Conservation (phyloP, 202 grass and related monocot genomes). For the Tripidium arundinaceum region DNA sequence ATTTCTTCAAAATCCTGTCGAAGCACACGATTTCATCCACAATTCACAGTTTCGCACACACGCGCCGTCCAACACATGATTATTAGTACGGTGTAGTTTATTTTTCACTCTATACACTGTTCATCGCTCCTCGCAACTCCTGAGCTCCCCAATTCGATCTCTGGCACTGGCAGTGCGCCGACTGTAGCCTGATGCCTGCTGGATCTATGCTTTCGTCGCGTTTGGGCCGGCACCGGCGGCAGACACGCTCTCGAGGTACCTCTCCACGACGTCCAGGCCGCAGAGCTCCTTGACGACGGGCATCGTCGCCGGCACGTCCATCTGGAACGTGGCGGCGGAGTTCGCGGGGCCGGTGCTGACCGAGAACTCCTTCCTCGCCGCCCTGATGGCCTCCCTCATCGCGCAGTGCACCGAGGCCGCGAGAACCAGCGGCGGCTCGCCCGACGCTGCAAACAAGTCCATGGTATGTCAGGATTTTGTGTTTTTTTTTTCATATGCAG, state of each 20-base stretch:
- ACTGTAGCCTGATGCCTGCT: neutral
- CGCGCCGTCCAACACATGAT: neutral
- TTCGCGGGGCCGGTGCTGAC: neutral
- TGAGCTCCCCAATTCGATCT: too few relatives aligned
- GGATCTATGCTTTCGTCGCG: slow-evolving; percentile 27
- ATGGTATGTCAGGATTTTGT: neutral
- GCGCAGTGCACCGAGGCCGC: slow-evolving; percentile 86
- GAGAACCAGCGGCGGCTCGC: slow-evolving; percentile 82
- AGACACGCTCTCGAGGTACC: slow-evolving; percentile 53
- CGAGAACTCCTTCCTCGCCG: slow-evolving; percentile 53
- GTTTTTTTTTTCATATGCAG: neutral
- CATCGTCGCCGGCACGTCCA: slow-evolving; percentile 89
- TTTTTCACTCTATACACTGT: neutral
- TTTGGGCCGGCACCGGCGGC: neutral
- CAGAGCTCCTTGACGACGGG: slow-evolving; percentile 83
- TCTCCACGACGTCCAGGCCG: slow-evolving; percentile 79
- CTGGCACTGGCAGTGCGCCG: too few relatives aligned
- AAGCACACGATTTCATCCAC: neutral
- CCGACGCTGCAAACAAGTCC: slow-evolving; percentile 58
- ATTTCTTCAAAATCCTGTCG: neutral
- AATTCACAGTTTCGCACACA: too few relatives aligned
- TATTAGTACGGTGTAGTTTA: neutral
- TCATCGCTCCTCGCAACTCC: too few relatives aligned
- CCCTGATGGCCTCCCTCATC: slow-evolving; percentile 82
- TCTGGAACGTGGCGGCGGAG: slow-evolving; percentile 52